phyloP scores from a whole-genome alignment of 352 stramenopile species.

The Phytophthora idaei region DNA sequence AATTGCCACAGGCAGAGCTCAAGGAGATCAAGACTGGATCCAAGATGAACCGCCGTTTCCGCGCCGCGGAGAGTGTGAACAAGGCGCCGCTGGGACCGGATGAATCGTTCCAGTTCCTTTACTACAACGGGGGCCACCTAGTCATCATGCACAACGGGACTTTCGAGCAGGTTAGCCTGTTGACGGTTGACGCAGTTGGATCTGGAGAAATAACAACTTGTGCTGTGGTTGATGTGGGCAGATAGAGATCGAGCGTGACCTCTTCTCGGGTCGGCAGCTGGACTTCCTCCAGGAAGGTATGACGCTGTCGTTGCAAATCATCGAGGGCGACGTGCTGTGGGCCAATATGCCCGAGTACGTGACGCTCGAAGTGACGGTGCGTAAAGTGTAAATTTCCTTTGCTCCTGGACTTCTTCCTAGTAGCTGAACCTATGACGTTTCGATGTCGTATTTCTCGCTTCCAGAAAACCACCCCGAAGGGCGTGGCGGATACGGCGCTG shows the following conservation, averaged over 20 bases:
- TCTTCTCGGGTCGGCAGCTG: constrained; percentile 78
- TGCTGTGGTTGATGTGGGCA: constrained; percentile 22
- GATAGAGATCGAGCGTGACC: constrained; percentile 72
- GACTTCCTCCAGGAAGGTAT: constrained; percentile 83
- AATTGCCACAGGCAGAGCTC: constrained; percentile 59
- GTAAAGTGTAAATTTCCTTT: constrained; percentile 5
- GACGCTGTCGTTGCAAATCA: constrained; percentile 83
- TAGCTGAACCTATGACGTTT: constrained; percentile 4
- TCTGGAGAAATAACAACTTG: not conserved
- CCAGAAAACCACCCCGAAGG: constrained; percentile 81
- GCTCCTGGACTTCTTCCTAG: not conserved
- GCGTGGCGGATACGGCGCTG: constrained; percentile 72
- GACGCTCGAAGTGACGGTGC: constrained; percentile 70
- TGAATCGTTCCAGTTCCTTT: constrained; percentile 84
- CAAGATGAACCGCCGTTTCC: constrained; percentile 86
- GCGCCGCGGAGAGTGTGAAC: constrained; percentile 76
- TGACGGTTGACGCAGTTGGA: constrained; percentile 1
- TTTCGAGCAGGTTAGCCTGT: constrained; percentile 77
- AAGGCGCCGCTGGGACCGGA: constrained; percentile 80
- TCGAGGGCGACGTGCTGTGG: constrained; percentile 85
- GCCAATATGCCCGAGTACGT: constrained; percentile 87
- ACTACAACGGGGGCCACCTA: constrained; percentile 78
- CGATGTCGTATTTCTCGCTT: not conserved
- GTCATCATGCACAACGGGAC: constrained; percentile 84
- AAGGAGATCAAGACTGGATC: constrained; percentile 88